phyloP scores from a whole-genome alignment of 2,329 filamentous ascomycete species.

The Bisporella sp. region DNA sequence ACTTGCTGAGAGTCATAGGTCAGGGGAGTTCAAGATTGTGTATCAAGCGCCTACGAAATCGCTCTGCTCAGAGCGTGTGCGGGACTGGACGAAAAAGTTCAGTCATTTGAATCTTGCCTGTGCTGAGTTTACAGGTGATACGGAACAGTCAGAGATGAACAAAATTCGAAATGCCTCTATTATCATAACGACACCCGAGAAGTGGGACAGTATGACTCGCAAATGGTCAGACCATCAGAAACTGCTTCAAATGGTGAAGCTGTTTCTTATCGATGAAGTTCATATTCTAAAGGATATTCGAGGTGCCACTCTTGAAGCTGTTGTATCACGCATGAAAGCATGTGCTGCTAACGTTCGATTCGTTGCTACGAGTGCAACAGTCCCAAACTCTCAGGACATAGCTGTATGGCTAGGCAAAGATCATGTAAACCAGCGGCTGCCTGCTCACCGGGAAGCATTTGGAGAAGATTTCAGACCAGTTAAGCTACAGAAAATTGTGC shows the following conservation, averaged over 20 bases:
- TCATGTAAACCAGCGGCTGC: slow-evolving; percentile 48
- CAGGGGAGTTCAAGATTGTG: slow-evolving; percentile 67
- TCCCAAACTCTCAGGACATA: slow-evolving; percentile 76
- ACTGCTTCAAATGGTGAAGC: slow-evolving; percentile 66
- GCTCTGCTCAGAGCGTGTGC: slow-evolving; percentile 67
- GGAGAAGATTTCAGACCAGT: slow-evolving; percentile 78
- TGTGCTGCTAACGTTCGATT: slow-evolving; percentile 71
- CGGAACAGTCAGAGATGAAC: slow-evolving; percentile 56
- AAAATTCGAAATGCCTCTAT: slow-evolving; percentile 69
- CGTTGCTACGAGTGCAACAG: slow-evolving; percentile 73
- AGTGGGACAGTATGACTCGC: slow-evolving; percentile 84
- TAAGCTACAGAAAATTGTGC: slow-evolving; percentile 67
- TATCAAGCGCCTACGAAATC: slow-evolving; percentile 84
- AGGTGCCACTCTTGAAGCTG: slow-evolving; percentile 73
- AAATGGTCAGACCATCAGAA: slow-evolving; percentile 78
- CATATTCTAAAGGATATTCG: slow-evolving; percentile 77
- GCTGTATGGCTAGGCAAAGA: slow-evolving; percentile 71
- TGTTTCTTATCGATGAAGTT: slow-evolving; percentile 83
- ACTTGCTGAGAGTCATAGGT: slow-evolving; percentile 49
- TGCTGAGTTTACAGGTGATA: slow-evolving; percentile 78
- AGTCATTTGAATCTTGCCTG: slow-evolving; percentile 58
- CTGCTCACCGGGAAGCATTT: slow-evolving; percentile 63
- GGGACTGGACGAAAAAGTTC: slow-evolving; percentile 75
- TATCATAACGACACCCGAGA: slow-evolving; percentile 83
- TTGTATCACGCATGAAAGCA: slow-evolving; percentile 83